Evolutionary conservation across 371 early-diverging fungal species (phyloP).

Genomic region (Blakeslea trispora): DNA sequence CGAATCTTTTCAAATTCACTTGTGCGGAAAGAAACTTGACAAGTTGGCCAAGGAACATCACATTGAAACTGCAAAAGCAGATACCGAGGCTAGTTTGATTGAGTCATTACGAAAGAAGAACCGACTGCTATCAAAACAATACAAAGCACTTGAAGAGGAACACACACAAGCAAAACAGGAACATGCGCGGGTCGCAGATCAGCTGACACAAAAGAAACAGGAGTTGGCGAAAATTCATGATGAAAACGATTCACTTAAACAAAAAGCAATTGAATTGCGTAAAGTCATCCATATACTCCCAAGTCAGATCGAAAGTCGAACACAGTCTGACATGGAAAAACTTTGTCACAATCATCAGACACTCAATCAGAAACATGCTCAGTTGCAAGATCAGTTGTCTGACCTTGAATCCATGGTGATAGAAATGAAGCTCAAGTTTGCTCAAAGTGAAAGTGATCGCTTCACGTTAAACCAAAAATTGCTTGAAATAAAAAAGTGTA

Average conservation of each 20-base stretch:
- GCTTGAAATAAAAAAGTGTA: conserved; percentile 57
- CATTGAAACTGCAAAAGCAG: conserved; percentile 58
- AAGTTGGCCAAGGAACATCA: conserved; percentile 72
- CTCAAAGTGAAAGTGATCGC: conserved; percentile 76
- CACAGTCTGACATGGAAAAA: conserved; percentile 75
- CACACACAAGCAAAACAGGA: conserved; percentile 68
- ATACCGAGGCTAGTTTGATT: conserved; percentile 67
- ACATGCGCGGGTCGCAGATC: conserved; percentile 64
- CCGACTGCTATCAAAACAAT: conserved; percentile 58
- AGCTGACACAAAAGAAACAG: conserved; percentile 52
- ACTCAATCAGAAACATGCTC: conserved; percentile 67
- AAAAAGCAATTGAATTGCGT: conserved; percentile 53
- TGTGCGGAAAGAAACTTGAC: conserved; percentile 68
- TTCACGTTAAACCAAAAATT: conserved; percentile 60
- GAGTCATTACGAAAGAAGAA: conserved; percentile 70
- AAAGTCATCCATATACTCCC: conserved; percentile 56
- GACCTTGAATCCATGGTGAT: conserved; percentile 70
- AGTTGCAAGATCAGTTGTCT: conserved; percentile 73
- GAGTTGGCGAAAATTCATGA: conserved; percentile 59
- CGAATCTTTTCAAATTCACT: conserved; percentile 73
- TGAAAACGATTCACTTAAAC: conserved; percentile 63
- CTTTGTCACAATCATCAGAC: conserved; percentile 77
- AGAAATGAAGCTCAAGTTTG: conserved; percentile 71
- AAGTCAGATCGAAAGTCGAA: conserved; percentile 62
- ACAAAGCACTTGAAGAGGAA: conserved; percentile 56